Evolutionary conservation across 306 rosid genomes (phyloP), one percentile per base, ranked within the genome.

Genomic region (Cucurbita argyrosperma): DNA sequence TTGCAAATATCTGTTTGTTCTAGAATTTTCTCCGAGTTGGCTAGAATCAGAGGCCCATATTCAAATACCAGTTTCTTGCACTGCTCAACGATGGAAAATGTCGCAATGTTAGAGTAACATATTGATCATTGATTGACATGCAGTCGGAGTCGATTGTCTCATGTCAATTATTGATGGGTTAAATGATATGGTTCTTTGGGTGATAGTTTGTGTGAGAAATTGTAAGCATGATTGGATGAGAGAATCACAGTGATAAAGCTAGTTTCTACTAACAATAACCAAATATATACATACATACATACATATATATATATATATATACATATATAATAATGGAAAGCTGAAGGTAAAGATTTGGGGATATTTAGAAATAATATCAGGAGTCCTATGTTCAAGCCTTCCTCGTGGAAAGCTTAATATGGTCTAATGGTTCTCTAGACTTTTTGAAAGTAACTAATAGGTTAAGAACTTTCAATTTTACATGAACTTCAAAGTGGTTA

Each of bases 1-100:
- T 73, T 81, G 91, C 99, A 91, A 77, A 94, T 66, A 74, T 94
- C 92, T 40, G 82, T 79, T 10, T 73, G 77, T 77, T 89, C 96
- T 7, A 94, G 85, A 79, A 86, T 80, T 82, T 89, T 88, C 88
- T 89, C 90, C 35, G 96, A 89, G 80, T 89, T 88, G 51, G 79
- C 67, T 47, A 89, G 77, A 55, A 88, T 16, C 39, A 87, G 52
- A 7, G 96, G 92, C 70, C 96, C 96, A 68, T 86, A 94, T 80
- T 89, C 79, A 54, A 91, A 87, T 35, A 91, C 92, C 19, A 88
- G 11, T 71, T 49, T 88, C 92, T 94, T 94, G 90, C 96, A 94
- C 96, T 90, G 96, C 86, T 78, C 81, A 76, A 74, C 19, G 60
- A 52, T 50, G 6, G 59, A 26, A 45, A 26, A 46, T 49, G 58